These are phyloP conservation scores for Pseudoneurospora amorphoporcata DNA, from an alignment of 495 filamentous ascomycete species.

Conservation along the genomic window DNA sequence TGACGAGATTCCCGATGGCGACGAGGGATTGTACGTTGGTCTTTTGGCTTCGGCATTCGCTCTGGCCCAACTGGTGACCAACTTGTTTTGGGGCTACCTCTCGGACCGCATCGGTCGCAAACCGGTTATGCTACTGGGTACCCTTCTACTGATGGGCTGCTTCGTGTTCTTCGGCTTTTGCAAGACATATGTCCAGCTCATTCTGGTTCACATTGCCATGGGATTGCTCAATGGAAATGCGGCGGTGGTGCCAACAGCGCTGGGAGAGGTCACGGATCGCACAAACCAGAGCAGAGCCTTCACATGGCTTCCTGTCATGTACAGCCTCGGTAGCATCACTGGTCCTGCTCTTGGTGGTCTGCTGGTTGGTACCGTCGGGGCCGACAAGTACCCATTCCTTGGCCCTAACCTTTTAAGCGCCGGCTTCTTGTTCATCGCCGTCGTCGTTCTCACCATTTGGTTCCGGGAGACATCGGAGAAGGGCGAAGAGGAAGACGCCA, in stretches of 20 bases:
- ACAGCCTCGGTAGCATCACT: constrained; percentile 86
- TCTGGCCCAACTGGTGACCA: constrained; percentile 80
- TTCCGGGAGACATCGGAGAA: constrained; percentile 85
- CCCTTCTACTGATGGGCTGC: constrained; percentile 64
- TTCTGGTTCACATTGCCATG: constrained; percentile 79
- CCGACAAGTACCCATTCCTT: constrained; percentile 66
- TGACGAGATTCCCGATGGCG: constrained; percentile 56
- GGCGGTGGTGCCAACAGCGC: constrained; percentile 75
- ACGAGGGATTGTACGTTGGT: constrained; percentile 84
- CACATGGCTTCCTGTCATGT: constrained; percentile 84
- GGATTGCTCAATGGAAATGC: constrained; percentile 87
- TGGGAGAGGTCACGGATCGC: constrained; percentile 90
- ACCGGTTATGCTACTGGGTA: constrained; percentile 82
- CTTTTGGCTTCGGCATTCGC: constrained; percentile 84
- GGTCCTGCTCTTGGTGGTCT: constrained; percentile 85
- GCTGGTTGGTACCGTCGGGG: constrained; percentile 47
- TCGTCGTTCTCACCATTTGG: constrained; percentile 62
- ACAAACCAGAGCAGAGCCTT: constrained; percentile 90
- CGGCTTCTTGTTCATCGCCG: constrained; percentile 57
- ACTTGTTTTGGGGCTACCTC: constrained; percentile 89
- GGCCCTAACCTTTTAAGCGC: constrained; percentile 72
- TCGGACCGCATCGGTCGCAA: constrained; percentile 88
- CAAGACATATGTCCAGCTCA: constrained; percentile 67
- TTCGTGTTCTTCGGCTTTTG: constrained; percentile 88
- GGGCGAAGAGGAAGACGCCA: constrained; percentile 32